Evolutionary conservation across 140 eudicot species (phyloP).

Genomic region (Stevia rebaudiana): DNA sequence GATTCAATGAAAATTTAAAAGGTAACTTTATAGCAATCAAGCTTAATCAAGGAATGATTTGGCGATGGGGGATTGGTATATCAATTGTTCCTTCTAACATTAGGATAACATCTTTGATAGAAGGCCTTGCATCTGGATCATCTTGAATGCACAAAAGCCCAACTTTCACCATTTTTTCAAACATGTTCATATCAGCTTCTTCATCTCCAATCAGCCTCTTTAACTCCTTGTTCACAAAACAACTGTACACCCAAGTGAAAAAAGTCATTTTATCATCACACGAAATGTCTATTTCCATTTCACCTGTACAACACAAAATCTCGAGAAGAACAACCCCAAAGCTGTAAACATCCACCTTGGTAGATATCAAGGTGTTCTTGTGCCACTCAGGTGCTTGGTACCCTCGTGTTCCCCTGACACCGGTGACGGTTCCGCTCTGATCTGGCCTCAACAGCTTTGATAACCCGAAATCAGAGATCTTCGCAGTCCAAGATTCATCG

Average conservation of each 20-base stretch:
- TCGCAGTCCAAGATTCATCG: slow-evolving; percentile 45
- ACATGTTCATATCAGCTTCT: slow-evolving; percentile 24
- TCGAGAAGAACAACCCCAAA: slow-evolving; percentile 60
- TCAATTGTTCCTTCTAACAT: slow-evolving; percentile 67
- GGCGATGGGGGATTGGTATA: slow-evolving; percentile 46
- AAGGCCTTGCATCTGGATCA: slow-evolving; percentile 51
- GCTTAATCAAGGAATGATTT: slow-evolving; percentile 22
- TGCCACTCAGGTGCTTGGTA: slow-evolving; percentile 70
- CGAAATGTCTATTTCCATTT: slow-evolving; percentile 17
- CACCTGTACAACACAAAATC: slow-evolving; percentile 34
- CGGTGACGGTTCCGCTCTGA: slow-evolving; percentile 47
- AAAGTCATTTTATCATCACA: slow-evolving; percentile 32
- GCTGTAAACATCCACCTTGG: slow-evolving; percentile 63
- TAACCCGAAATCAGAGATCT: slow-evolving; percentile 63
- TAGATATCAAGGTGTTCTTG: slow-evolving; percentile 40
- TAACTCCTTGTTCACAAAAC: slow-evolving; percentile 26
- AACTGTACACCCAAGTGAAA: slow-evolving; percentile 42
- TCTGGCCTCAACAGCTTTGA: slow-evolving; percentile 57
- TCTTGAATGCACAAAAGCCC: slow-evolving; percentile 52
- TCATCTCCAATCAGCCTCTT: slow-evolving; percentile 30
- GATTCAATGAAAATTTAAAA: no score
- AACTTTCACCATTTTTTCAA: slow-evolving; percentile 45
- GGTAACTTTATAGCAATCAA: neutral
- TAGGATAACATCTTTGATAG: slow-evolving; percentile 44
- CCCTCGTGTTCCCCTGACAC: slow-evolving; percentile 59